A percentile compares a stretch with the other conserved stretches of the same genome.
phyloP scores from a whole-genome alignment of 371 early-diverging fungal species.

The Coemansia sp. region DNA sequence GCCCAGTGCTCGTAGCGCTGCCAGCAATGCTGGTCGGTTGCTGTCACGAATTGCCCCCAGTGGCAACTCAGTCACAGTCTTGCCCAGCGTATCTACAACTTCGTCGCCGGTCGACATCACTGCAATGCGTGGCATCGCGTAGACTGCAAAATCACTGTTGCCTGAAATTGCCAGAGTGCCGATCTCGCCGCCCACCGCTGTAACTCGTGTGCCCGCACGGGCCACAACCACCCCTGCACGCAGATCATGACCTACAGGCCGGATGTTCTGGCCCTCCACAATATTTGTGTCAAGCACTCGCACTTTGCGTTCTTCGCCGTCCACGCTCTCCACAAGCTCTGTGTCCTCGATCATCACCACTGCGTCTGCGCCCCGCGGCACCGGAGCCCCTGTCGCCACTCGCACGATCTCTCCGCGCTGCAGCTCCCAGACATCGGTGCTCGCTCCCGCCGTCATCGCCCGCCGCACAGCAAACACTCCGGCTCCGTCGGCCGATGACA shows the following conservation, averaged over 20 bases:
- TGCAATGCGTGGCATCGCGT: constrained; percentile 72
- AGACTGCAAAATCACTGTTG: constrained; percentile 61
- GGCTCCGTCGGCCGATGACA: constrained; percentile 76
- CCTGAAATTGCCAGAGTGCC: constrained; percentile 82
- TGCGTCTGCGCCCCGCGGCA: constrained; percentile 79
- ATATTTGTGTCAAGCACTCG: constrained; percentile 60
- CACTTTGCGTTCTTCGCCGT: constrained; percentile 59
- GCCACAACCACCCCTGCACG: constrained; percentile 60
- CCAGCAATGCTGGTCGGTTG: constrained; percentile 77
- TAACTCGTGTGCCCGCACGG: constrained; percentile 60
- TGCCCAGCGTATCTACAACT: constrained; percentile 62
- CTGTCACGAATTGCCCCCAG: constrained; percentile 79
- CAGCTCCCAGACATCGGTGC: constrained; percentile 32
- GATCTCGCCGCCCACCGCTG: constrained; percentile 75
- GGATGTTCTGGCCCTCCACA: constrained; percentile 66
- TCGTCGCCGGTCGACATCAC: constrained; percentile 91
- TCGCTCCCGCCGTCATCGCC: constrained; percentile 60
- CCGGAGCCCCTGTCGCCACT: constrained; percentile 84
- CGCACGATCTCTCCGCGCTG: constrained; percentile 67
- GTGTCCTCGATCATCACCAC: constrained; percentile 96
- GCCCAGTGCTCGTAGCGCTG: constrained; percentile 64
- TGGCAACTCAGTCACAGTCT: constrained; percentile 42
- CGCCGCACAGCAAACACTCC: constrained; percentile 72
- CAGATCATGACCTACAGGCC: constrained; percentile 79
- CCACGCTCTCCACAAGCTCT: constrained; percentile 60